Evolutionary conservation across 1,284 basidiomycete species (phyloP).

Genomic region (Trametes pubescens): DNA sequence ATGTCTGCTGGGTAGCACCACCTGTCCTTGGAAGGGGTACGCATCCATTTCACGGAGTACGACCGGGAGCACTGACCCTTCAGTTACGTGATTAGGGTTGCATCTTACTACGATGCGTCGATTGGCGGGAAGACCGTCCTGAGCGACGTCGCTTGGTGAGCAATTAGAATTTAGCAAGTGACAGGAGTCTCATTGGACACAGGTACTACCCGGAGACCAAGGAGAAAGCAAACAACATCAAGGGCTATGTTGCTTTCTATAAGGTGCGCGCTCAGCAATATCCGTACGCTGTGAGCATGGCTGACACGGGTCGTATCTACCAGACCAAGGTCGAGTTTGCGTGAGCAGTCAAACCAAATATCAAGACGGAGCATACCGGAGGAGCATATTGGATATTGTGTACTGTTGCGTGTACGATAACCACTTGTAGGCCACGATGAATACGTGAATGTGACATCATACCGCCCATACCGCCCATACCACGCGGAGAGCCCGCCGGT

Average conservation of each 20-base stretch:
- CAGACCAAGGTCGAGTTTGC: conserved; percentile 40
- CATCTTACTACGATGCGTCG: conserved; percentile 66
- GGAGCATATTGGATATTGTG: neutral
- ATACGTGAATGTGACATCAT: too few species aligned
- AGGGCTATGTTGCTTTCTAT: conserved; percentile 71
- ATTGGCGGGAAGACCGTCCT: conserved; percentile 54
- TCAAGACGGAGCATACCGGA: neutral
- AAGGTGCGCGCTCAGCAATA: conserved; percentile 50
- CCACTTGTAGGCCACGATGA: too few species aligned
- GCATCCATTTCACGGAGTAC: conserved; percentile 17
- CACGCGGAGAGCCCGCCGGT: too few species aligned
- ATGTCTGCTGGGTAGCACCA: conserved; percentile 46
- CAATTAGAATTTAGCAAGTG: neutral
- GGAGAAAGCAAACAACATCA: conserved; percentile 60
- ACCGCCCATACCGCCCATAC: too few species aligned
- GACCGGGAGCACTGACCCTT: neutral
- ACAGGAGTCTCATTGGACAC: neutral
- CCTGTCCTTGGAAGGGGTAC: conserved; percentile 75
- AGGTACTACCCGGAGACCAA: conserved; percentile 71
- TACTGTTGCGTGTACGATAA: neutral
- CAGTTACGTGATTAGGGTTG: conserved; percentile 49
- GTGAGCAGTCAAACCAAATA: neutral
- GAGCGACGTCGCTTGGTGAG: conserved; percentile 70
- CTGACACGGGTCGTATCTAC: neutral
- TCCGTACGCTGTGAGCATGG: neutral